Evolutionary conservation across 352 stramenopile species (phyloP), one percentile per base, ranked within the genome.

Genomic region (Phytopythium oedochilum): DNA sequence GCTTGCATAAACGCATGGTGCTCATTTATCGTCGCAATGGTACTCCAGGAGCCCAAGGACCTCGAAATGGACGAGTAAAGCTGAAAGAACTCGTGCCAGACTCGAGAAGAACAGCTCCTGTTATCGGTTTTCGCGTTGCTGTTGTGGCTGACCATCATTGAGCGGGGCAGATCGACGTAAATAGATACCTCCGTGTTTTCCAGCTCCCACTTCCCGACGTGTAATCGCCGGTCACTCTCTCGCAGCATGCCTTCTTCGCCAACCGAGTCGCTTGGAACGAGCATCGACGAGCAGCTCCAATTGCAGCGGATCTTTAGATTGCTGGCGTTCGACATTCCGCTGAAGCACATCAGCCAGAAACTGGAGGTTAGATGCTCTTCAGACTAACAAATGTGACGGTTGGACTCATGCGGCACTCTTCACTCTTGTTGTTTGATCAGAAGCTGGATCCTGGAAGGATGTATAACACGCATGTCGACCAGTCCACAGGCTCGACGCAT

Each of bases 221-320:
- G 34, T 39, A 4, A 15, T 39, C 3, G 34, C 1, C 14, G 39
- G 28, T 20, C 9, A 45, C 39, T 4, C 1, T 25, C 18, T 9
- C 10, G 20, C 2, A 38, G 26, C 17, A 35, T 36, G 26, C 26
- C 28, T 12, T 25, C 31, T 1, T 38, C 53, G 50, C 31, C 48
- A 20, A 59, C 34, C 22, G 26, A 17, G 3, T 38, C 45, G 45
- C 17, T 35, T 14, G 63, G 73, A 18, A 73, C 68, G 47, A 88
- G 70, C 25, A 77, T 92, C 22, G 83, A 90, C 42, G 83, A 92
- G 64, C 76, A 89, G 61, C 61, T 89, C n/a, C 83, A 90, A 51
- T 65, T 92, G 15, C 70, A 72, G 15, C 71, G 83, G 48, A 72
- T 91, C 18, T 91, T 93, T 49, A 80, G 83, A 11, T 49, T 83